Percentiles rank a stretch among this genome's conserved stretches.
phyloP scores from a whole-genome alignment of 2,329 filamentous ascomycete species.

The Penicillium sp. region DNA sequence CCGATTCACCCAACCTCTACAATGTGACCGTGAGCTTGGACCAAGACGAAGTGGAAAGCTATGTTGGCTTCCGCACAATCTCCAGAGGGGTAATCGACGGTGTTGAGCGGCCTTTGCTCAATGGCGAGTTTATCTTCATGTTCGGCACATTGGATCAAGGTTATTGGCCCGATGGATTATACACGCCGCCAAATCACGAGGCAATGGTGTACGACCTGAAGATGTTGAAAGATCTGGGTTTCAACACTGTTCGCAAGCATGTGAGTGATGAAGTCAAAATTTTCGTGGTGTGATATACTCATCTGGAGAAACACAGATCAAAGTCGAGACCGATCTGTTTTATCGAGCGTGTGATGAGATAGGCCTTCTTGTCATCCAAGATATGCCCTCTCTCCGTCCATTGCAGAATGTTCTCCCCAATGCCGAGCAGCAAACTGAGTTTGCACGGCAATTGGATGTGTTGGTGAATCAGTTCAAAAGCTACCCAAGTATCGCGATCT shows the following conservation, averaged over 20 bases:
- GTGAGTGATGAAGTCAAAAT: conserved; percentile 42
- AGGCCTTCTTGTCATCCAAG: conserved; percentile 68
- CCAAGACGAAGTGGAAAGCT: conserved; percentile 61
- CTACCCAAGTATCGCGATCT: conserved; percentile 66
- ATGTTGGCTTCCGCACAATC: conserved; percentile 70
- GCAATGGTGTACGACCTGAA: conserved; percentile 69
- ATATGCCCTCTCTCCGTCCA: conserved; percentile 65
- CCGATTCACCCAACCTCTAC: conserved; percentile 64
- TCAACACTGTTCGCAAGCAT: conserved; percentile 73
- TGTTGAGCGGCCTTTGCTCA: conserved; percentile 63
- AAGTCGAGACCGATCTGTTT: conserved; percentile 67
- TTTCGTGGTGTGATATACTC: neutral
- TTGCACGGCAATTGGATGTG: conserved; percentile 63
- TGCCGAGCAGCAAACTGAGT: conserved; percentile 62
- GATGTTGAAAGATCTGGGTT: conserved; percentile 65
- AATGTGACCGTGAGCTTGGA: conserved; percentile 60
- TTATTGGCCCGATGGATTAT: conserved; percentile 70
- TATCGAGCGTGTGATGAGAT: conserved; percentile 69
- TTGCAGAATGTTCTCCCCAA: conserved; percentile 41
- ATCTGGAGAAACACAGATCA: conserved; percentile 52
- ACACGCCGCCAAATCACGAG: conserved; percentile 65
- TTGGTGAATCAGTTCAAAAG: conserved; percentile 65
- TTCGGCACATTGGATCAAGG: conserved; percentile 72
- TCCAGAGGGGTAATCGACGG: conserved; percentile 59
- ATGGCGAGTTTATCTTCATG: conserved; percentile 68